Evolutionary conservation across 108 stramenopile genomes (phyloP), one percentile per base, ranked within the genome.

Genomic region (Aurantiochytrium sp.): DNA sequence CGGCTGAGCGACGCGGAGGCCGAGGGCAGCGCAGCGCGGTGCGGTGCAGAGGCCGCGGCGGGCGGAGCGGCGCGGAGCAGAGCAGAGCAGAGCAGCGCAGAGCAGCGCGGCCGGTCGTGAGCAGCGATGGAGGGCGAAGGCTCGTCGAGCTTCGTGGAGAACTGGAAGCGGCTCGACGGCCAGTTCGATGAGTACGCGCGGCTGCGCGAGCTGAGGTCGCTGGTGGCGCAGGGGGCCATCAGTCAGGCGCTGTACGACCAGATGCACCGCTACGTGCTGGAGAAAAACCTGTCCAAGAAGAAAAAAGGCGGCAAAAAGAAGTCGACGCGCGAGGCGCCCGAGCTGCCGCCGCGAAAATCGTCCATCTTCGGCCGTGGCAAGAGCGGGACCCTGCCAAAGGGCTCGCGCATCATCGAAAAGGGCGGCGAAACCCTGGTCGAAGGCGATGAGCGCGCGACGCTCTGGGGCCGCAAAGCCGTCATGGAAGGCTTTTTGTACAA

Each of bases 81-180:
- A 35, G 35, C 1, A 0, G 0, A 35, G 35, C 35, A 35, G 35
- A 35, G 35, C 35, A 1, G 0, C 0, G 35, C 35, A 35, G 35
- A 35, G 35, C 28, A 35, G 35, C 35, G 35, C 35, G 35, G 35
- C 35, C 35, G 35, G 35, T 35, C 35, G 2, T 35, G 35, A 35
- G 35, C 35, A 35, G 35, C 35, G 35, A 35, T 35, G 35, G 35
- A 35, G 35, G 35, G 35, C 0, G 35, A 35, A 35, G 0, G 35
- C 35, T 57, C 55, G 55, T 8, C 55, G 55, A 57, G 55, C 55
- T 83, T 83, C 4, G 51, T 83, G 49, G 51, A 83, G 76, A 47
- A 83, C 25, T 83, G 76, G 76, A 83, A 83, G 51, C 45, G 28
- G 76, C 45, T 83, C 19, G 76, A 83, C 51, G 76, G 51, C 76